A percentile compares a stretch with the other conserved stretches of the same genome.
phyloP scores from a whole-genome alignment of 352 stramenopile species.

The Elongisporangium prolatum region DNA sequence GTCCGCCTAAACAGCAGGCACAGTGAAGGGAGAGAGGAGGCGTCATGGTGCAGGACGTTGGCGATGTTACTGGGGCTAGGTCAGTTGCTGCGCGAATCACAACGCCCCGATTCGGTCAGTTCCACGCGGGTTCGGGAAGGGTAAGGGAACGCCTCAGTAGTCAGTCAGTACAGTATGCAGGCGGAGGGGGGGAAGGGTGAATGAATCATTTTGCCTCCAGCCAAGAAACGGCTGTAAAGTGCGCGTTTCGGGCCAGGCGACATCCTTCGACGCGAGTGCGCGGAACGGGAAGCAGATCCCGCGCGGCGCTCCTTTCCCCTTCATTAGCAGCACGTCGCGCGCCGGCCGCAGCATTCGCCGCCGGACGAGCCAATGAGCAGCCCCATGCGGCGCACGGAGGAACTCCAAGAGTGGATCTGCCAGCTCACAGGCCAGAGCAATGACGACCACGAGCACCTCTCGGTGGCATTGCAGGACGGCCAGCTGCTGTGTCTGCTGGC shows the following conservation, averaged over 20 bases:
- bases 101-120: background rate
- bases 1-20: background rate
- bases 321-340: background rate
- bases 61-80: background rate
- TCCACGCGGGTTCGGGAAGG: background rate
- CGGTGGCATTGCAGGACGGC: constrained; percentile 75
- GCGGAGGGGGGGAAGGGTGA: background rate
- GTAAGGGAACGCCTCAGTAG: background rate
- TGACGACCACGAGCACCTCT: constrained; percentile 74
- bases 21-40: background rate
- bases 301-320: background rate
- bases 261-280: background rate
- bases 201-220: background rate
- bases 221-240: background rate
- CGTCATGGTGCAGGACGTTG: background rate
- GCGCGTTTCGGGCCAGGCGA: background rate
- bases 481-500: constrained; percentile 83
- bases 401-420: constrained; percentile 83
- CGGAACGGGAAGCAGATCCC: background rate
- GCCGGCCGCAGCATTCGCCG: background rate
- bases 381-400: constrained; percentile 68
- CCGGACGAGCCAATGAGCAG: constrained; percentile 10
- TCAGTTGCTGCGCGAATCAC: background rate
- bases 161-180: background rate
- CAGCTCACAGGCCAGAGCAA: constrained; percentile 67